A percentile compares a stretch with the other conserved stretches of the same genome.
phyloP scores from a whole-genome alignment of 768 basidiomycete species.

The Pulveroboletus ravenelii region DNA sequence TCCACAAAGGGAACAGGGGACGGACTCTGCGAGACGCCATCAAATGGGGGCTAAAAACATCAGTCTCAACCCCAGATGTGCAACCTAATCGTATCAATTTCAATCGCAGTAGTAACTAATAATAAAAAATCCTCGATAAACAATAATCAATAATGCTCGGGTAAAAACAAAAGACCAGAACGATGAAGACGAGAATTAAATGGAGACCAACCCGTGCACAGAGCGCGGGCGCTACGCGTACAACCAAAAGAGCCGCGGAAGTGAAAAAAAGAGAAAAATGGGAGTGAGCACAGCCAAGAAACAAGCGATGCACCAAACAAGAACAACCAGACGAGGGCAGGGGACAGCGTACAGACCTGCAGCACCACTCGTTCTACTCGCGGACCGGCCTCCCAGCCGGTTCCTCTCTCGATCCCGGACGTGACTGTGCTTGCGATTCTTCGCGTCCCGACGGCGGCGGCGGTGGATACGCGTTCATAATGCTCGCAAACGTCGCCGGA shows the following conservation, averaged over 20 bases:
- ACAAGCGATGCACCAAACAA: background rate
- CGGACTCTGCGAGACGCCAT: constrained; percentile 8
- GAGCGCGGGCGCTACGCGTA: background rate
- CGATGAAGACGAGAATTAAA: constrained; percentile 11
- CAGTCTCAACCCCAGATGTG: background rate
- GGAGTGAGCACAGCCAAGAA: background rate
- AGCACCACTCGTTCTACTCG: constrained; percentile 3
- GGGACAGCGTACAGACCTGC: constrained; percentile 6
- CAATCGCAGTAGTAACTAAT: background rate
- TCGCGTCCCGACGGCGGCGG: constrained; percentile 24
- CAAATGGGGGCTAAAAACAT: background rate
- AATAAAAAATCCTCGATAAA: background rate
- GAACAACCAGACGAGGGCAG: background rate
- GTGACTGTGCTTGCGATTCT: constrained; percentile 23
- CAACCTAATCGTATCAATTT: background rate
- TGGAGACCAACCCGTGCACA: background rate
- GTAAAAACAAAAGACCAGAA: background rate
- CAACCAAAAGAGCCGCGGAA: background rate
- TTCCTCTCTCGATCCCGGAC: constrained; percentile 25
- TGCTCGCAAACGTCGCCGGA: constrained; percentile 58
- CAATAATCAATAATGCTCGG: constrained; percentile 6
- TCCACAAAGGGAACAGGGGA: background rate
- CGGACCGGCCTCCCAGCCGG: constrained; percentile 13
- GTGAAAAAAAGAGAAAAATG: background rate
- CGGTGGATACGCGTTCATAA: constrained; percentile 71